Evolutionary conservation across 106 monocot genomes (phyloP), one percentile per base, ranked within the genome.

Genomic region (Hemerocallis citrina): DNA sequence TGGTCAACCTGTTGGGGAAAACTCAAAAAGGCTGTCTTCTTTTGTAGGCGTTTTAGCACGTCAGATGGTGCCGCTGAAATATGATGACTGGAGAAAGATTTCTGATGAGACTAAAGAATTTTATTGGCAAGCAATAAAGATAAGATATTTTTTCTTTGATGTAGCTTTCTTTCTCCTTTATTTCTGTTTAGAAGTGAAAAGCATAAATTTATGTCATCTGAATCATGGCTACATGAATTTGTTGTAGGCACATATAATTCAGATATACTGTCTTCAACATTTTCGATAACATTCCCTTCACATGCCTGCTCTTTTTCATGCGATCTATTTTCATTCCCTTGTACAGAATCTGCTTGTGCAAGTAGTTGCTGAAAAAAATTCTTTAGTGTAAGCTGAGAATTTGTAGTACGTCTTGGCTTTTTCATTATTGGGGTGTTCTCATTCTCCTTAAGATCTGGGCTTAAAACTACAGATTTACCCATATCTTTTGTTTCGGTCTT

Each of bases 361-460:
- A 27, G 16, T 42, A 55, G 50, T 70, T 72, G 74, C 51, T 85
- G 62, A 52, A 98, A 92, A 72, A 88, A 98, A 7, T 81, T 82
- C 39, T 56, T 74, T 68, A 98, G 69, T 13, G 96, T 85, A 14
- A 67, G 80, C 71, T 98, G 96, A 43, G 78, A 90, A 42, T 43
- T 55, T 48, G 43, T 52, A 39, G 29, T 72, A 23, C 30, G 47
- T 63, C 63, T 83, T 28, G 31, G 65, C 52, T 64, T 96, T 63
- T 81, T 86, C 63, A 75, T 76, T 49, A 58, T 29, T 56, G 29
- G 28, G 16, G 24, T 29, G 28, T 67, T 71, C 47, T 69, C 49
- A 5, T 61, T 67, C 42, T 38, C 59, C 14, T 51, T 22, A 57
- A 37, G 20, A 59, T 51, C 36, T 68, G 61, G 66, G 24, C 56